A percentile compares a stretch with the other conserved stretches of the same genome.
These are phyloP conservation scores for Mycena rebaudengoi DNA, from an alignment of 768 basidiomycete species.

Conservation along the genomic window DNA sequence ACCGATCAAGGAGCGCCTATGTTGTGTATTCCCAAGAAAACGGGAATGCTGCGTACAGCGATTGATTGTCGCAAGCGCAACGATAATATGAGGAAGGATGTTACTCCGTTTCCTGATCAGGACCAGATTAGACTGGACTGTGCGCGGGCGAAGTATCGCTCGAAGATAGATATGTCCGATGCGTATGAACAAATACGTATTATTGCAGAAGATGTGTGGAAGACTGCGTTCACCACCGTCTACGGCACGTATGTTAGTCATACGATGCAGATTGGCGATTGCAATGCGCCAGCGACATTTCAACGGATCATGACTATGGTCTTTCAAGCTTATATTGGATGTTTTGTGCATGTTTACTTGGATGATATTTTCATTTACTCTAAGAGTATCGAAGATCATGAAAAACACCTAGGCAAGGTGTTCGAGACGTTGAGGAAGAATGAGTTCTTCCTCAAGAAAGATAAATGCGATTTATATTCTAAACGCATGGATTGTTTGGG, in stretches of 20 bases:
- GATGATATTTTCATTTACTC: slow-evolving; percentile 48
- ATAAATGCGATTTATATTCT: slow-evolving; percentile 39
- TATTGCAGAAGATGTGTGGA: slow-evolving; percentile 26
- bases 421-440: slow-evolving; percentile 31
- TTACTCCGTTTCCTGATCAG: too few relatives aligned
- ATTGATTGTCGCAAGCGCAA: slow-evolving; percentile 46
- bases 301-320: slow-evolving; percentile 44
- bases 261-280: slow-evolving; percentile 48
- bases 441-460: slow-evolving; percentile 34
- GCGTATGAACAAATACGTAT: slow-evolving; percentile 46
- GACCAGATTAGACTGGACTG: slow-evolving; percentile 37
- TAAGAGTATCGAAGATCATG: slow-evolving; percentile 40
- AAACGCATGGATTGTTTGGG: slow-evolving; percentile 39
- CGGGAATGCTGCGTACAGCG: slow-evolving; percentile 40
- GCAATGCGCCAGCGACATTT: too few relatives aligned
- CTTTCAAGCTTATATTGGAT: slow-evolving; percentile 35
- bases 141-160: slow-evolving; percentile 30
- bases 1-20: slow-evolving; percentile 38
- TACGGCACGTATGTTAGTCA: slow-evolving; percentile 52
- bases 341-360: slow-evolving; percentile 44
- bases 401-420: slow-evolving; percentile 34
- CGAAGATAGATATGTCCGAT: slow-evolving; percentile 43
- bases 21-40: slow-evolving; percentile 44
- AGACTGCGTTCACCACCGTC: slow-evolving; percentile 44
- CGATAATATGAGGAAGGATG: slow-evolving; percentile 49